Evolutionary conservation across 495 filamentous ascomycete genomes (phyloP), one percentile per base, ranked within the genome.

Genomic region (Aspergillus avenaceus): DNA sequence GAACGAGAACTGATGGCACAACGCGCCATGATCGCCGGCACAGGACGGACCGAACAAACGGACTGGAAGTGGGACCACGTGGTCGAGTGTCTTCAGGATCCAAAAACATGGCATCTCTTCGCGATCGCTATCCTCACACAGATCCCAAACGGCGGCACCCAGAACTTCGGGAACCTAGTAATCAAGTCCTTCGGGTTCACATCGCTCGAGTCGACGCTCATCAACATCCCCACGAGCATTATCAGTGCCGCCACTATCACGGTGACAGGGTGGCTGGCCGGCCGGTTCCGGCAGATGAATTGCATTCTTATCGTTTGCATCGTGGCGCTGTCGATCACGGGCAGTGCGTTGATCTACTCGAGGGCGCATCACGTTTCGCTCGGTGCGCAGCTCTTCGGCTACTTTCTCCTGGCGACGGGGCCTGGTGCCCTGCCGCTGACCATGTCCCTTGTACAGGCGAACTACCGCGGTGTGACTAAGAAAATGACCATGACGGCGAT

Each of bases 391-490:
- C 70, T 85, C 8, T 74, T 74, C 7, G 81, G 77, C 1, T 84
- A 80, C 59, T 85, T 84, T 51, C 58, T 84, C 0, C 73, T 79
- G 1, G 72, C 79, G 37, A 73, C 76, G 4, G 65, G 66, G 1
- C 71, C 82, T 0, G 77, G 77, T 4, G 76, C 76, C 5, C 77
- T 85, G 60, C 82, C 83, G 0, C 72, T 79, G 11, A 53, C 80
- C 0, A 68, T 85, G 46, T 76, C 76, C 1, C 62, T 84, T 1
- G 76, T 83, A 11, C 72, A 73, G 3, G 76, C 74, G 6, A 85
- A 87, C 50, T 78, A 84, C 16, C 78, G 79, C 2, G 83, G 83
- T 12, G 84, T 83, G 56, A 85, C 83, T 3, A 87, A 87, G 64
- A 86, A 86, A 54, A 74, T 74, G 49, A 70, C 73, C 0, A 62